Evolutionary conservation across 331 rosid species (phyloP).

Genomic region (Phaseolus coccineus): DNA sequence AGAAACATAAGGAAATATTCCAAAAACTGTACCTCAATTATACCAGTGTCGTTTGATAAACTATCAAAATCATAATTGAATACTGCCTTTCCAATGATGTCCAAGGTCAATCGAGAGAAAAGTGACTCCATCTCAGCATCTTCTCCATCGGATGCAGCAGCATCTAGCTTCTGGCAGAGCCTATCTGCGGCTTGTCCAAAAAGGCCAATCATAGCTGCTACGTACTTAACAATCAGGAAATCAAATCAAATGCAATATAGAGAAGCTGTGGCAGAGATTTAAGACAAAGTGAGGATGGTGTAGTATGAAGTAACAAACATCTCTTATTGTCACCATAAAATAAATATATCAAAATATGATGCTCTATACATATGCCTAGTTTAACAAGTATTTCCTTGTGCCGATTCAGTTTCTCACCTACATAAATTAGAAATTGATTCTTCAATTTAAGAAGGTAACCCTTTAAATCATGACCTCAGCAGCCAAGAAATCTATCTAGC

Average conservation of each 20-base stretch:
- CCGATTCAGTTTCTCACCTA: slow-evolving; percentile 18
- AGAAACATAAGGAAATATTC: slow-evolving; percentile 40
- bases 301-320: slow-evolving; percentile 43
- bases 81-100: slow-evolving; percentile 93
- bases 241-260: slow-evolving; percentile 33
- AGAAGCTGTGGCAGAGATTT: slow-evolving; percentile 15
- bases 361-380: slow-evolving; percentile 18
- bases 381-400: background rate
- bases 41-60: slow-evolving; percentile 89
- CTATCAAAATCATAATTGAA: slow-evolving; percentile 96
- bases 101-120: slow-evolving; percentile 94
- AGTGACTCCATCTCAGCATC: slow-evolving; percentile 98
- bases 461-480: slow-evolving; percentile 21
- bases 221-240: slow-evolving; percentile 65
- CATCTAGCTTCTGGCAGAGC: slow-evolving; percentile 91
- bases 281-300: slow-evolving; percentile 18
- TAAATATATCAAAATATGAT: slow-evolving; percentile 32
- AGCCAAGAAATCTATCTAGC: slow-evolving; percentile 30
- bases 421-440: slow-evolving; percentile 12
- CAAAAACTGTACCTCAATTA: slow-evolving; percentile 75
- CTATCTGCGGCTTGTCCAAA: slow-evolving; percentile 95
- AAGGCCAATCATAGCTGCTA: slow-evolving; percentile 88
- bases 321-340: slow-evolving; percentile 10
- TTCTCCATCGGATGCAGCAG: slow-evolving; percentile 86
- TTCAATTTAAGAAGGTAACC: slow-evolving; percentile 34